These are phyloP conservation scores for Rhododendron molle DNA, from an alignment of 148 eudicot genomes.

Conservation along the genomic window DNA sequence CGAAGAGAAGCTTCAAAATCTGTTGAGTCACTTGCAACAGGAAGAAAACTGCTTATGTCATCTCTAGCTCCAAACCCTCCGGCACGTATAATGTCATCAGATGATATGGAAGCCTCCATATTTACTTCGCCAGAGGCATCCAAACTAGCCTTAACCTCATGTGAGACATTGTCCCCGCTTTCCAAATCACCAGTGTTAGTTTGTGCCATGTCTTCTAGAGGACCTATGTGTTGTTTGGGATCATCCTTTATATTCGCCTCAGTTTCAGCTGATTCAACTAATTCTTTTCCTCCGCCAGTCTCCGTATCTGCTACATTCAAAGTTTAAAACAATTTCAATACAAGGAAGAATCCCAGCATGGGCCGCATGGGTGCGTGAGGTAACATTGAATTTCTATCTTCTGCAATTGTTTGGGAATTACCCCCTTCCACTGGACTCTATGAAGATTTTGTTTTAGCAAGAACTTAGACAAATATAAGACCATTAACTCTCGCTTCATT, in stretches of 20 bases:
- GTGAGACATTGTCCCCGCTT: slow-evolving; percentile 17
- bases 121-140: slow-evolving; percentile 45
- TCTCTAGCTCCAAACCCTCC: slow-evolving; percentile 96
- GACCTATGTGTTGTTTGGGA: slow-evolving; percentile 20
- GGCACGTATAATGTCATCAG: slow-evolving; percentile 75
- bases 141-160: slow-evolving; percentile 16
- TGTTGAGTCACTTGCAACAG: slow-evolving; percentile 80
- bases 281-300: slow-evolving; percentile 19
- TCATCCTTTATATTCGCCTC: slow-evolving; percentile 13
- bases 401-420: neutral
- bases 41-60: slow-evolving; percentile 68
- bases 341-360: neutral
- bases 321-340: neutral
- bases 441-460: neutral
- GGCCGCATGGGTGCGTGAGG: neutral
- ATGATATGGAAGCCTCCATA: slow-evolving; percentile 73
- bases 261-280: slow-evolving; percentile 22
- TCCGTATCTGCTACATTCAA: slow-evolving; percentile 27
- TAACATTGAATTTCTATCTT: neutral
- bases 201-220: slow-evolving; percentile 14
- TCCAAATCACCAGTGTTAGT: slow-evolving; percentile 12
- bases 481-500: neutral
- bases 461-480: neutral
- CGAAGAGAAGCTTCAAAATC: slow-evolving; percentile 87
- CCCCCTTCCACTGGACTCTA: neutral